These are phyloP conservation scores for Kwoniella heveanensis DNA, from an alignment of 768 basidiomycete genomes.

Conservation along the genomic window DNA sequence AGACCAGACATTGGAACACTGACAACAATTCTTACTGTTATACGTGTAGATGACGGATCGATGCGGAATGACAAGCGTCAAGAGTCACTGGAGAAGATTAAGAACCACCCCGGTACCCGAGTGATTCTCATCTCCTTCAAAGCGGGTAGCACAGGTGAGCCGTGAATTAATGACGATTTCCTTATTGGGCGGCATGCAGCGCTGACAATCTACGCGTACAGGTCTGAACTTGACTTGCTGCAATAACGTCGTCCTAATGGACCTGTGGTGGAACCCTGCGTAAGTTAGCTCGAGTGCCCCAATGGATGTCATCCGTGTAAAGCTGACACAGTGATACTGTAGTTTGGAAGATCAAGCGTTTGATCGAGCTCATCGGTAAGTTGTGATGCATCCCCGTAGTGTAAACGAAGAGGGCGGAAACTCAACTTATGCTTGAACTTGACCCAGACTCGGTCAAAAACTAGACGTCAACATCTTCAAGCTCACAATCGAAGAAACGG, in stretches of 20 bases:
- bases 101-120: slow-evolving; percentile 62
- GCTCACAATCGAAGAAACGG: slow-evolving; percentile 77
- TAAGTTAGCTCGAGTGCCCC: slow-evolving; percentile 13
- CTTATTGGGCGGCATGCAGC: background rate
- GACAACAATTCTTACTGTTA: too few relatives aligned
- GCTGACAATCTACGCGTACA: slow-evolving; percentile 38
- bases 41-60: slow-evolving; percentile 76
- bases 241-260: slow-evolving; percentile 90
- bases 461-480: slow-evolving; percentile 72
- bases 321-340: background rate
- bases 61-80: slow-evolving; percentile 79
- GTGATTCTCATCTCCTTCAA: slow-evolving; percentile 96
- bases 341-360: slow-evolving; percentile 87
- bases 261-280: slow-evolving; percentile 75
- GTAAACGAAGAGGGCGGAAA: too few relatives aligned
- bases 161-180: too few relatives aligned
- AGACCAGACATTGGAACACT: background rate
- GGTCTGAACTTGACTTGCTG: slow-evolving; percentile 90
- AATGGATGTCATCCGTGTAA: too few relatives aligned
- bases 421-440: too few relatives aligned
- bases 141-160: slow-evolving; percentile 82
- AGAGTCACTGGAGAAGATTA: slow-evolving; percentile 72
- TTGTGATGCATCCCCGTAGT: slow-evolving; percentile 6
- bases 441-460: slow-evolving; percentile 76
- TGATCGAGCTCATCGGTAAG: slow-evolving; percentile 76